phyloP scores from a whole-genome alignment of 352 stramenopile genomes.

The Globisporangium uncinulatum region DNA sequence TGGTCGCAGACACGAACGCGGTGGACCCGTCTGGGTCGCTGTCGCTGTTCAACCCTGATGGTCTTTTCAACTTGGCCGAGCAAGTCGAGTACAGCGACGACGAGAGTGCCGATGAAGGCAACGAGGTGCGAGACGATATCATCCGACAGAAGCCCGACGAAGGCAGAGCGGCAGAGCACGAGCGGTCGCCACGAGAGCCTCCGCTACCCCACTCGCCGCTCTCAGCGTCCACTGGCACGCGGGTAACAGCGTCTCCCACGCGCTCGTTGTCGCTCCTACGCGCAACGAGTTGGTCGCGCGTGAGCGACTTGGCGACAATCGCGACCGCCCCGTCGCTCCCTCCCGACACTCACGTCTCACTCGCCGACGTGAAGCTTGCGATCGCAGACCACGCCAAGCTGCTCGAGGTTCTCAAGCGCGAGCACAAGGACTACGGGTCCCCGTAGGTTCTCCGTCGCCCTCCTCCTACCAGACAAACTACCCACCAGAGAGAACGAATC shows the following conservation, averaged over 20 bases:
- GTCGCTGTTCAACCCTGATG: conserved; percentile 22
- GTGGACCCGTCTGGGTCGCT: conserved; percentile 2
- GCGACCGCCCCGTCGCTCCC: not conserved
- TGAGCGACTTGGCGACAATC: not conserved
- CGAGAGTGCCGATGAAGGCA: conserved; percentile 7
- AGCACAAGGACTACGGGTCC: conserved; percentile 23
- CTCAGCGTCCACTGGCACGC: conserved; percentile 3
- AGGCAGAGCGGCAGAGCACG: not conserved
- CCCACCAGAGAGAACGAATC: not conserved
- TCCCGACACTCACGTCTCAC: not conserved
- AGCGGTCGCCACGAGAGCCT: not conserved
- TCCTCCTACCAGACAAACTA: not conserved
- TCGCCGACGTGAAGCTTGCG: conserved; percentile 43
- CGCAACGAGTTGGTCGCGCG: not conserved
- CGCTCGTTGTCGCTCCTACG: not conserved
- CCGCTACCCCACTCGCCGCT: conserved; percentile 1
- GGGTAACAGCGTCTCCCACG: conserved; percentile 1
- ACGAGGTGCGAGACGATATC: too few relatives aligned
- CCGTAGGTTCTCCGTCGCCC: not conserved
- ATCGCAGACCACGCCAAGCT: conserved; percentile 51
- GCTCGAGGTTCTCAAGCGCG: conserved; percentile 35
- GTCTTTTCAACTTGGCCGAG: conserved; percentile 34
- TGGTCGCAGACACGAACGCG: conserved; percentile 2
- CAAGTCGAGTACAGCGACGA: not conserved
- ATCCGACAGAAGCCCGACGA: not conserved